phyloP scores from a whole-genome alignment of 2,329 filamentous ascomycete species.

The Beauveria pseudobassiana region DNA sequence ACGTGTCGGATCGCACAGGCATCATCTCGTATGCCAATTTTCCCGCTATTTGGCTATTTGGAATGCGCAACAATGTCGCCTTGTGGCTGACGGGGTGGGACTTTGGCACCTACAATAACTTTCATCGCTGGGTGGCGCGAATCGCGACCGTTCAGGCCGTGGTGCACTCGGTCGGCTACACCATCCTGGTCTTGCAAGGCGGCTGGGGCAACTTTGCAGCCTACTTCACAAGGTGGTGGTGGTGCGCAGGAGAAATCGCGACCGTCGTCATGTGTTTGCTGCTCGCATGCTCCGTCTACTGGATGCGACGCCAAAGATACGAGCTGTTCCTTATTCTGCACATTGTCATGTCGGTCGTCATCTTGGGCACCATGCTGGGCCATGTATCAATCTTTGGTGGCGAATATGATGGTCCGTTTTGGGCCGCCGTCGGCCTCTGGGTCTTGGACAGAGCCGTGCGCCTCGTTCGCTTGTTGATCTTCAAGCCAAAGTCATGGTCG shows the following conservation, averaged over 20 bases:
- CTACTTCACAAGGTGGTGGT: constrained; percentile 38
- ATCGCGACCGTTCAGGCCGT: constrained; percentile 55
- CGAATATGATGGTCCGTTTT: constrained; percentile 42
- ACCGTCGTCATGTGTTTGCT: constrained; percentile 38
- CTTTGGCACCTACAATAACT: constrained; percentile 58
- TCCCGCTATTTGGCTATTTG: constrained; percentile 59
- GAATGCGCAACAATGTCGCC: constrained; percentile 58
- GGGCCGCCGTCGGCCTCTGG: constrained; percentile 43
- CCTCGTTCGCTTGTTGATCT: constrained; percentile 31
- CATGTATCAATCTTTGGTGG: constrained; percentile 46
- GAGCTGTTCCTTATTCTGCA: constrained; percentile 43
- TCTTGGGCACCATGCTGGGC: constrained; percentile 43
- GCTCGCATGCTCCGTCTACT: constrained; percentile 41
- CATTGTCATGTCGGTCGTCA: constrained; percentile 42
- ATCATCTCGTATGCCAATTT: constrained; percentile 58
- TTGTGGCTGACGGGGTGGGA: constrained; percentile 63
- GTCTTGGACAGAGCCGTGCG: constrained; percentile 40
- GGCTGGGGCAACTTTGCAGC: constrained; percentile 27
- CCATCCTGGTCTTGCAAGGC: constrained; percentile 35
- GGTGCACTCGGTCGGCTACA: constrained; percentile 55
- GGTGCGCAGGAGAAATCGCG: constrained; percentile 41
- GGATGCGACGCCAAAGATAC: constrained; percentile 44
- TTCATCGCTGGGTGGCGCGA: constrained; percentile 60
- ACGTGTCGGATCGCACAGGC: constrained; percentile 56
- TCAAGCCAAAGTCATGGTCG: constrained; percentile 32